Base-by-base conservation (phyloP, 345 rosid genomes). In the Hibiscus syriacus region DNA sequence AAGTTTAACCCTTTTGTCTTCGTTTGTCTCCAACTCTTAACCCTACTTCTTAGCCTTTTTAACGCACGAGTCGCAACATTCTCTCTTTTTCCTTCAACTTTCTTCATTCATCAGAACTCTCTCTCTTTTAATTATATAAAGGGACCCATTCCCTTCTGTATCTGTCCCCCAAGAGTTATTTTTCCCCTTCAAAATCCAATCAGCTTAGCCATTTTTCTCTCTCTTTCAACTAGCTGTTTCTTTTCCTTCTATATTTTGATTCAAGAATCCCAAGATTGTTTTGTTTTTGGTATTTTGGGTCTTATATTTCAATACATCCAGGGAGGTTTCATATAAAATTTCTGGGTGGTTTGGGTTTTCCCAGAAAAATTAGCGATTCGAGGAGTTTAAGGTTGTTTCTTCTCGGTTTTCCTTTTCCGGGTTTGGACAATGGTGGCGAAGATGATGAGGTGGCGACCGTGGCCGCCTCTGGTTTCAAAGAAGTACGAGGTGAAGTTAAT, bases 391-490 rank as follows among this genome's bases (percentile, higher is more conserved):
- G 69, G 69, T 34, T 38, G 67, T 58, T 36, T 36, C 26, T 45
- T 53, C 27, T 2, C 29, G 10, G 32, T 26, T 22, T 22, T 36
- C 16, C 25, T 55, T n/a, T 3, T 68, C 30, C 1, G 11, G 22
- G 4, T 12, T 56, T 68, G 70, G 57, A 63, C 67, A 80, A 87
- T 87, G 97, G 97, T 87, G 80, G 99, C 83, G 73, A 91, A 89
- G 89, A 94, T 91, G 99, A 94, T 94, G 92, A 85, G 85, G 80
- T 89, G 99, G 96, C 85, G 97, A 69, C 97, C 96, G 19, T 86
- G 96, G 92, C 96, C 96, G 69, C 92, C 97, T 1, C 78, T 81
- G 73, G 83, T 80, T 19, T 77, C 92, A 74, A 85, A 72, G 75
- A 89, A 90, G 73, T 90, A 86, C 77, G 92, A 86, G 84, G 97